A percentile compares a stretch with the other conserved stretches of the same genome.
These are phyloP conservation scores for Clavispora asparagi DNA, from an alignment of 805 yeast genomes.

Conservation along the genomic window DNA sequence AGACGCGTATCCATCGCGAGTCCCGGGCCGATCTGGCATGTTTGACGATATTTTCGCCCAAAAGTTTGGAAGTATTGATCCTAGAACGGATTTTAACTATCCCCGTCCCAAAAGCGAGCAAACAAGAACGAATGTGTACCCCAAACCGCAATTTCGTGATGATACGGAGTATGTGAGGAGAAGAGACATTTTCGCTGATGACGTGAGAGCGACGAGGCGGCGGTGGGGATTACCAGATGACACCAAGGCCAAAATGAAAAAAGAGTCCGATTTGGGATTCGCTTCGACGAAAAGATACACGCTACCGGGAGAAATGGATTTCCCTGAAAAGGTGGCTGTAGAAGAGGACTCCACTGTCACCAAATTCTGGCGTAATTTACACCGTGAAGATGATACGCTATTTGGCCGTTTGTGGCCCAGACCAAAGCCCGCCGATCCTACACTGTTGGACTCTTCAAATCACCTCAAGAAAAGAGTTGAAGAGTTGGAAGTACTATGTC, in stretches of 20 bases:
- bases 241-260: not conserved
- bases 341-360: not conserved
- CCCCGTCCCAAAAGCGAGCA: not conserved
- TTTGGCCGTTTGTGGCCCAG: not conserved
- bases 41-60: not conserved
- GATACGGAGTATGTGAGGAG: not conserved
- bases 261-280: not conserved
- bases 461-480: not conserved
- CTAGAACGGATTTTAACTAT: not conserved
- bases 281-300: not conserved
- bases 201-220: not conserved
- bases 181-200: not conserved
- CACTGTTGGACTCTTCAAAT: not conserved
- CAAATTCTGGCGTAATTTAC: not conserved
- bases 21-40: not conserved
- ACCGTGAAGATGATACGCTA: not conserved
- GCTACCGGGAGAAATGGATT: not conserved
- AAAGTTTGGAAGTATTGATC: not conserved
- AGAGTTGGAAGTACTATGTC: constrained; percentile 1
- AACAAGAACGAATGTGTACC: not conserved
- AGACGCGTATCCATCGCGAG: not conserved
- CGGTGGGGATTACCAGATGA: not conserved
- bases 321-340: not conserved
- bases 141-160: not conserved
- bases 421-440: not conserved